phyloP scores from a whole-genome alignment of 345 rosid species.

The Murraya koenigii region DNA sequence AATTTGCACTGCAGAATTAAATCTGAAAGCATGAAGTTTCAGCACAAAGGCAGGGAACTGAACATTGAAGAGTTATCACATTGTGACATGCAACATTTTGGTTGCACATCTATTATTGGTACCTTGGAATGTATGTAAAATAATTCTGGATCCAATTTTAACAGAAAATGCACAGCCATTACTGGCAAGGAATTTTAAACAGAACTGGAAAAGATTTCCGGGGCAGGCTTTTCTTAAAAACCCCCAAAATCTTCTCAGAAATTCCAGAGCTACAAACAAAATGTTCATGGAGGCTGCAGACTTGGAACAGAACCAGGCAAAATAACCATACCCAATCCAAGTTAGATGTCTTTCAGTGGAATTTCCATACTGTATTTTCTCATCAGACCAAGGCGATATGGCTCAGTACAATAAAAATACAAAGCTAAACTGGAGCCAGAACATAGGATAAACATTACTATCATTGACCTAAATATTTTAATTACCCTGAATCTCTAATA shows the following conservation, averaged over 20 bases:
- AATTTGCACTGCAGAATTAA: background rate
- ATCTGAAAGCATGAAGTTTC: too few species aligned
- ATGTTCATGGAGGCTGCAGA: background rate
- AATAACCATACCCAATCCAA: background rate
- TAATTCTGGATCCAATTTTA: background rate
- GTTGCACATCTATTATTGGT: background rate
- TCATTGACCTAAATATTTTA: slow-evolving; percentile 7
- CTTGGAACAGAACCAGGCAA: background rate
- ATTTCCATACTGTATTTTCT: background rate
- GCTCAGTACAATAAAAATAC: background rate
- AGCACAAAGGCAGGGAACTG: background rate
- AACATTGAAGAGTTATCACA: background rate
- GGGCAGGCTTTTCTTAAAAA: background rate
- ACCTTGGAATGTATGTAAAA: background rate
- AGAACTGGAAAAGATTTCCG: background rate
- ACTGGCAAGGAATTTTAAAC: background rate
- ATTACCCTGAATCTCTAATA: background rate
- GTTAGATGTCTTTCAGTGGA: too few species aligned
- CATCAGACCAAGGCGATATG: background rate
- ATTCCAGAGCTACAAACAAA: background rate
- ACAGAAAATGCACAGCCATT: background rate
- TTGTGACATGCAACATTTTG: background rate
- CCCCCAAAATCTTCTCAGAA: background rate
- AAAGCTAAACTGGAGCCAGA: background rate
- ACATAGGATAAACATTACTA: background rate